Evolutionary conservation across 2,329 filamentous ascomycete species (phyloP), one percentile per base, ranked within the genome.

Genomic region (Monilinia vaccinii-corymbosi): DNA sequence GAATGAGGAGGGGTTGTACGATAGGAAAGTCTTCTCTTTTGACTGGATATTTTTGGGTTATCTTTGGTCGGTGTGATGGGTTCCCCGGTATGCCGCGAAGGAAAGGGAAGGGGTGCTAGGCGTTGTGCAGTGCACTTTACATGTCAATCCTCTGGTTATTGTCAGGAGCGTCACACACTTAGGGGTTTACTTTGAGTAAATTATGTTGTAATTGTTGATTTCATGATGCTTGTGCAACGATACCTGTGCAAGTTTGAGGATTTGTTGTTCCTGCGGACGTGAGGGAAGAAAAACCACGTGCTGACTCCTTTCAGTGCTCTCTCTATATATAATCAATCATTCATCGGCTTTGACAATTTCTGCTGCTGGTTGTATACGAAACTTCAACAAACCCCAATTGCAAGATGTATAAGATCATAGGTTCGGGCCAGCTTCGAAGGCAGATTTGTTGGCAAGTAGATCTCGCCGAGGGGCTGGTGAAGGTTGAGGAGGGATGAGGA

Each of bases 51-150:
- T 48, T 59, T 48, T 48, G 51, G 53, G 49, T 44, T 40, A 31
- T 49, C 31, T 51, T 49, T 55, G 51, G 51, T n/a, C 9, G 51
- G 51, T 55, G 25, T 49, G 53, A 47, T 38, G 45, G 51, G 32
- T 55, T 55, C 51, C 38, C n/a, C 49, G 47, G 44, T 51, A 31
- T 36, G 34, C n/a, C 34, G 46, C 38, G 45, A n/a, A 38, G 28
- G 32, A 50, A 56, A 36, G 40, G 34, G 38, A 34, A 36, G 23
- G 46, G 10, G n/a, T 55, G 28, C 28, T 44, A 44, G 51, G 51
- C 51, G 38, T 55, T 44, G 38, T 44, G 38, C 38, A 44, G 28
- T 44, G 28, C 51, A 44, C 51, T 6, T 45, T 44, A 55, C 38
- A 44, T 34, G 18, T 28, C 21, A 38, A 40, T 11, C 32, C 44